Conservation (phyloP, 2,329 filamentous ascomycete species). For the Fusarium foetens region DNA sequence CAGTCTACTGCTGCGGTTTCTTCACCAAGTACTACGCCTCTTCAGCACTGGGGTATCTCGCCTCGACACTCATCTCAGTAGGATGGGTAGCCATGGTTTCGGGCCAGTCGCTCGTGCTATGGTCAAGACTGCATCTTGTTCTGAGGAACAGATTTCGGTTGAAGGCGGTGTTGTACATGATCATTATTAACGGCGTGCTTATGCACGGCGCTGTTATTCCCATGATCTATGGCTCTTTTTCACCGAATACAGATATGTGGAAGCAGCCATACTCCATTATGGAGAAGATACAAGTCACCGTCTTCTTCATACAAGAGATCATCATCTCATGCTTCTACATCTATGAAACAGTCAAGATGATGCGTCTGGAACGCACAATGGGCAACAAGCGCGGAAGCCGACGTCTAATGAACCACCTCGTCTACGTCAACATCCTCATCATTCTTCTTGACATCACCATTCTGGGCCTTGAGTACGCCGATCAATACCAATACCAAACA, state of each 20-base stretch:
- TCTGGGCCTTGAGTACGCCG: conserved; percentile 51
- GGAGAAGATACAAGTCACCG: conserved; percentile 66
- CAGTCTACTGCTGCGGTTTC: conserved; percentile 57
- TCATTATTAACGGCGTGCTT: conserved; percentile 63
- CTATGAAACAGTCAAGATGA: conserved; percentile 60
- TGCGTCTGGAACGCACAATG: conserved; percentile 54
- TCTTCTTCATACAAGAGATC: conserved; percentile 66
- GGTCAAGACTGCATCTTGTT: conserved; percentile 70
- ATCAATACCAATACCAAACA: conserved; percentile 51
- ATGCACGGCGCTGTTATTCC: conserved; percentile 65
- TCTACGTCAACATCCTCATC: conserved; percentile 58
- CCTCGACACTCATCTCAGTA: conserved; percentile 33
- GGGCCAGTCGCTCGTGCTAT: conserved; percentile 70
- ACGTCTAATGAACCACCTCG: conserved; percentile 52
- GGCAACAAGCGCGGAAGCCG: conserved; percentile 37
- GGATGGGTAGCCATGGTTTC: conserved; percentile 63
- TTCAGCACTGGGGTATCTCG: conserved; percentile 34
- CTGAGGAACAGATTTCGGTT: conserved; percentile 61
- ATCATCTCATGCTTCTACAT: conserved; percentile 65
- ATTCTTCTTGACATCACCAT: conserved; percentile 58
- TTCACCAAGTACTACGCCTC: conserved; percentile 52
- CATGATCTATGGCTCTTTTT: conserved; percentile 64
- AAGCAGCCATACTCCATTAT: conserved; percentile 54
- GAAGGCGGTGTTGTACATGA: conserved; percentile 64
- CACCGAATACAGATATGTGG: conserved; percentile 35